Evolutionary conservation across 2,329 filamentous ascomycete genomes (phyloP).

Genomic region (Botryotinia convoluta): DNA sequence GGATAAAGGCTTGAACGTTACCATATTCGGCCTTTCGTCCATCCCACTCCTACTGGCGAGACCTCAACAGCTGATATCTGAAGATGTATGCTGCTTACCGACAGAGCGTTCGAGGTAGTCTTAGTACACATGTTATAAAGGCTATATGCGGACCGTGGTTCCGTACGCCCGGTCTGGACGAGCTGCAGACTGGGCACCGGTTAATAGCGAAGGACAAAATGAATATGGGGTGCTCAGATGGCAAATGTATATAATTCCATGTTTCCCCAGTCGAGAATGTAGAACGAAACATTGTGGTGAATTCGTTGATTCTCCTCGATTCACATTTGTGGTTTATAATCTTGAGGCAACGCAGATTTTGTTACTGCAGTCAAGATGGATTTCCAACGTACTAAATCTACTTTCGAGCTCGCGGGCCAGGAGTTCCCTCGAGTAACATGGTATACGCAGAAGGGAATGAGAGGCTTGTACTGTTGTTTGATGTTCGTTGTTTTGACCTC

Average conservation of each 20-base stretch:
- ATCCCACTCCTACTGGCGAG: neutral
- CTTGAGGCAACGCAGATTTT: constrained; percentile 1
- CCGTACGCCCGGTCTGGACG: constrained; percentile 5
- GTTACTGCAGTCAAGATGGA: constrained; percentile 18
- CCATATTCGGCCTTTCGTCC: neutral
- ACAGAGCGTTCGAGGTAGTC: constrained; percentile 7
- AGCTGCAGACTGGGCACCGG: constrained; percentile 4
- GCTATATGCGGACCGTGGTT: constrained; percentile 4
- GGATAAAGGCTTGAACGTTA: neutral
- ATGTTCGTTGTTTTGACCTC: constrained; percentile 42
- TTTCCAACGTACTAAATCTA: constrained; percentile 28
- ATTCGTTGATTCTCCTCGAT: neutral
- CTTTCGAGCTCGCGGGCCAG: constrained; percentile 35
- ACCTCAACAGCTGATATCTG: constrained; percentile 1
- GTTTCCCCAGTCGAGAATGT: neutral
- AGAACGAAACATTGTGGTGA: neutral
- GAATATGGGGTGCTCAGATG: neutral
- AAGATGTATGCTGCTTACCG: constrained; percentile 2
- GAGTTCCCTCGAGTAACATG: constrained; percentile 45
- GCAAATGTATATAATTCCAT: constrained; percentile 1
- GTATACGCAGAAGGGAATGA: constrained; percentile 54
- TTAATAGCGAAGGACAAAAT: constrained; percentile 2
- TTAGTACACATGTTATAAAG: neutral
- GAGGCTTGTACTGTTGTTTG: constrained; percentile 53
- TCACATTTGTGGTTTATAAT: neutral